Evolutionary conservation across 2,329 filamentous ascomycete species (phyloP), one percentile per base, ranked within the genome.

Genomic region (Verticillium nonalfalfae): DNA sequence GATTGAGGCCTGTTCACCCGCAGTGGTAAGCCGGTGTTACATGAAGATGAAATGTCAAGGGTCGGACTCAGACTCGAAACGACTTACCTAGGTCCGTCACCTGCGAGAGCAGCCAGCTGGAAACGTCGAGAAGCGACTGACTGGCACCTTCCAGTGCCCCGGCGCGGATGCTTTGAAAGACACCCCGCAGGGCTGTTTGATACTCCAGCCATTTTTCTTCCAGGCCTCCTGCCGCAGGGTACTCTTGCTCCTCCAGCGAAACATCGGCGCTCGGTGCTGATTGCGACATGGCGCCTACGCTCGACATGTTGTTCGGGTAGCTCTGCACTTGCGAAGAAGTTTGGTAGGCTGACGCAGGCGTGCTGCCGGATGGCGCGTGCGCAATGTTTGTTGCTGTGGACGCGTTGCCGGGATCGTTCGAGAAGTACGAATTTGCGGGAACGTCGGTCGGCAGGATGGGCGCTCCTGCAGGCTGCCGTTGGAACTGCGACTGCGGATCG

Each of bases 401-500:
- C 65, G 83, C 77, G 71, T 82, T 87, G 68, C 85, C 80, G 71
- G 87, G 81, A 72, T 90, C 88, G 75, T 80, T 82, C 68, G 84
- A 77, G 76, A 92, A 93, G 80, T 95, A 97, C 71, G 89, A 88
- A 18, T n/a, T 21, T 78, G 88, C 82, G 72, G 88, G 82, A 74
- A 92, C 86, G 72, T 80, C 79, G 63, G 77, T 69, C 50, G 87
- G 79, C 74, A 93, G 82, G 77, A 92, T 90, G 73, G 92, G 90
- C 77, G 95, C 85, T 64, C 84, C 85, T 81, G 89, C 86, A 77
- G 89, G 85, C 72, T 92, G 90, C 79, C 90, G 88, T 71, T 88
- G 83, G 78, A 92, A 96, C 72, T 88, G 88, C 77, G 87, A 84
- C 73, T 88, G 85, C 71, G 86, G 79, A 75, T 94, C 90, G 78